Evolutionary conservation across 345 rosid species (phyloP).

Genomic region (Geranium rotundifolium): DNA sequence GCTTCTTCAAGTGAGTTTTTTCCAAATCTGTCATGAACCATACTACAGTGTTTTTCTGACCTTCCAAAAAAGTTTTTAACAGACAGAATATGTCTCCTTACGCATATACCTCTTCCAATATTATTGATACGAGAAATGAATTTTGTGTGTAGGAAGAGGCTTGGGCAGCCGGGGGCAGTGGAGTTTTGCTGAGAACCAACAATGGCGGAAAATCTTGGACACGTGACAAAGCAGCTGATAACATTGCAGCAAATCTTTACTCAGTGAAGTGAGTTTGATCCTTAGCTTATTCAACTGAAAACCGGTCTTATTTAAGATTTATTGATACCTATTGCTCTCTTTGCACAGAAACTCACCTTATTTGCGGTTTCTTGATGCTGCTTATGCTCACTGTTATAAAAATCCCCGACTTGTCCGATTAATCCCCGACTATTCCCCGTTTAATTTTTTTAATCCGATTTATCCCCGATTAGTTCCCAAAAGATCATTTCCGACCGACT

Average conservation of each 20-base stretch:
- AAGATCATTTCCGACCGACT: too few species aligned
- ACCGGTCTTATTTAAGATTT: not conserved
- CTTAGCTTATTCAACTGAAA: not conserved
- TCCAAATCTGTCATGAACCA: too few species aligned
- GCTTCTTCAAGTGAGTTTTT: too few species aligned
- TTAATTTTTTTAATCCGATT: too few species aligned
- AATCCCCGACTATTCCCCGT: too few species aligned
- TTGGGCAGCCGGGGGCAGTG: conserved; percentile 99
- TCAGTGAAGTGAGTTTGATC: conserved; percentile 64
- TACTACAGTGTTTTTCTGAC: too few species aligned
- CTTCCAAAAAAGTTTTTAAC: too few species aligned
- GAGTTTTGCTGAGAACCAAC: conserved; percentile 70
- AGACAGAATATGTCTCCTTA: too few species aligned
- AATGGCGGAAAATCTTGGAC: conserved; percentile 89
- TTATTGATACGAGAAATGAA: not conserved
- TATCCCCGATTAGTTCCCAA: too few species aligned
- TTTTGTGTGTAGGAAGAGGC: conserved; percentile 64
- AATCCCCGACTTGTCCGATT: too few species aligned
- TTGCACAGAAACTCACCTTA: conserved; percentile 20
- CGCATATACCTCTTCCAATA: too few species aligned
- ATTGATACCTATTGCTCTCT: conserved; percentile 1
- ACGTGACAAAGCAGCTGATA: conserved; percentile 97
- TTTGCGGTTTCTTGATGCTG: not conserved
- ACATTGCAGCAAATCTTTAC: conserved; percentile 89
- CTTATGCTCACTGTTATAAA: too few species aligned